Percentiles rank a stretch among this genome's conserved stretches.
Conservation (phyloP, 768 basidiomycete genomes). For the Serendipita vermifera region DNA sequence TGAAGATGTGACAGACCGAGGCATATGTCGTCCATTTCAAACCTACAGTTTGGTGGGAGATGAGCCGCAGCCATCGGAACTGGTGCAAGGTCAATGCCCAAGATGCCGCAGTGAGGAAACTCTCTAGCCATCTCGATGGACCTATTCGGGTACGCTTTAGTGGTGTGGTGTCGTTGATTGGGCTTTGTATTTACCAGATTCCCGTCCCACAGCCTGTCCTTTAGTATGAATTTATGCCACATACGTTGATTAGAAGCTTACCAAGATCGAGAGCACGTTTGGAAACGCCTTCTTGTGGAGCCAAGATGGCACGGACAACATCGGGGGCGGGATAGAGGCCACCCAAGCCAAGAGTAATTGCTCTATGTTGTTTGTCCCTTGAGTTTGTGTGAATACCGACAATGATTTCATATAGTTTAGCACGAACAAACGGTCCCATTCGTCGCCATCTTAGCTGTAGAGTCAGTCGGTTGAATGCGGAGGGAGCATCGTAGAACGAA, state of each 20-base stretch:
- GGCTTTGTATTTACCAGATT: not conserved
- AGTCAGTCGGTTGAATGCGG: not conserved
- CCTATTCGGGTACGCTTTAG: conserved; percentile 32
- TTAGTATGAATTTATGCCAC: not conserved
- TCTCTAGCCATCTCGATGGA: conserved; percentile 55
- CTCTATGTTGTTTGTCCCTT: conserved; percentile 2
- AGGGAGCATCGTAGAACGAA: not conserved
- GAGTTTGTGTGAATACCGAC: not conserved
- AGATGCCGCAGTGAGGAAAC: conserved; percentile 53
- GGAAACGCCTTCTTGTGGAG: not conserved
- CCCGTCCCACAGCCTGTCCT: conserved; percentile 6
- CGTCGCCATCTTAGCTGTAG: not conserved
- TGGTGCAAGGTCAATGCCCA: conserved; percentile 65
- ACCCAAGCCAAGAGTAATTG: not conserved
- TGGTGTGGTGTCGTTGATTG: not conserved
- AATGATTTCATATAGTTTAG: not conserved
- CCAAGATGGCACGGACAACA: not conserved
- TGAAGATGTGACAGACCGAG: not conserved
- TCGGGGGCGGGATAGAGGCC: not conserved
- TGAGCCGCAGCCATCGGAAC: not conserved
- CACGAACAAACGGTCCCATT: not conserved
- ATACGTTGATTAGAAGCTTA: not conserved
- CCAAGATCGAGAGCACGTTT: conserved; percentile 3
- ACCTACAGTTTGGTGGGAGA: not conserved
- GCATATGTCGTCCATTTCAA: conserved; percentile 4